Percentiles rank a stretch among this genome's conserved stretches.
Conservation (phyloP, 1,139 yeast genomes). For the Yamadazyma atlantica region DNA sequence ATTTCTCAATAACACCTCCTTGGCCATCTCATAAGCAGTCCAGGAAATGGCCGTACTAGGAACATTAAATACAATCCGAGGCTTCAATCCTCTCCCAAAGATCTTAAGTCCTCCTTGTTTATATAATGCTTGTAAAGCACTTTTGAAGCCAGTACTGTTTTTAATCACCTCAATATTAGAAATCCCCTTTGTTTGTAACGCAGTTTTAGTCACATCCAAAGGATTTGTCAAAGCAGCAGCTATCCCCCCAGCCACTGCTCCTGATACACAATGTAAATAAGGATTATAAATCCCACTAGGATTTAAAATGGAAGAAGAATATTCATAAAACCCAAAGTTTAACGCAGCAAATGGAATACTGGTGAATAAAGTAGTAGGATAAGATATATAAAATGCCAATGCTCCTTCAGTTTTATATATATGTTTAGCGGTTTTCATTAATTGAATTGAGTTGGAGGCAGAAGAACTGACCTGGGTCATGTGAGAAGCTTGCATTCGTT, state of each 20-base stretch:
- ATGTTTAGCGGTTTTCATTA: slow-evolving; percentile 37
- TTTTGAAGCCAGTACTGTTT: slow-evolving; percentile 63
- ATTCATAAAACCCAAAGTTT: slow-evolving; percentile 92
- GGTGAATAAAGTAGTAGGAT: slow-evolving; percentile 92
- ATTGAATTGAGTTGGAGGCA: slow-evolving; percentile 27
- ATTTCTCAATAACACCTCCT: slow-evolving; percentile 52
- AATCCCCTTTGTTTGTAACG: slow-evolving; percentile 75
- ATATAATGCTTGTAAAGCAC: slow-evolving; percentile 72
- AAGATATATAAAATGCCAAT: slow-evolving; percentile 82
- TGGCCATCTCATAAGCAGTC: slow-evolving; percentile 99
- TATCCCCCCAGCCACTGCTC: slow-evolving; percentile 94
- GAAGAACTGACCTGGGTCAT: slow-evolving; percentile 11
- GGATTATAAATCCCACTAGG: slow-evolving; percentile 85
- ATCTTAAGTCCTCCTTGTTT: slow-evolving; percentile 66
- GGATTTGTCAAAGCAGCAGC: slow-evolving; percentile 98
- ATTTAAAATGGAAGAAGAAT: slow-evolving; percentile 71
- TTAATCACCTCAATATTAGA: slow-evolving; percentile 52
- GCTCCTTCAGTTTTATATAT: slow-evolving; percentile 79
- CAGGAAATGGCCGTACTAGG: slow-evolving; percentile 98
- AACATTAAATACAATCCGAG: slow-evolving; percentile 88
- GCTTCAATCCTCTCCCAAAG: slow-evolving; percentile 82
- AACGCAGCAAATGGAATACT: slow-evolving; percentile 95
- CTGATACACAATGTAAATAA: slow-evolving; percentile 85
- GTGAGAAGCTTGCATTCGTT: slow-evolving; percentile 44
- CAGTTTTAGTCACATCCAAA: slow-evolving; percentile 89